Percentiles rank a stretch among this genome's conserved stretches.
These are phyloP conservation scores for Neurospora sublineolata DNA, from an alignment of 495 filamentous ascomycete genomes.

Conservation along the genomic window DNA sequence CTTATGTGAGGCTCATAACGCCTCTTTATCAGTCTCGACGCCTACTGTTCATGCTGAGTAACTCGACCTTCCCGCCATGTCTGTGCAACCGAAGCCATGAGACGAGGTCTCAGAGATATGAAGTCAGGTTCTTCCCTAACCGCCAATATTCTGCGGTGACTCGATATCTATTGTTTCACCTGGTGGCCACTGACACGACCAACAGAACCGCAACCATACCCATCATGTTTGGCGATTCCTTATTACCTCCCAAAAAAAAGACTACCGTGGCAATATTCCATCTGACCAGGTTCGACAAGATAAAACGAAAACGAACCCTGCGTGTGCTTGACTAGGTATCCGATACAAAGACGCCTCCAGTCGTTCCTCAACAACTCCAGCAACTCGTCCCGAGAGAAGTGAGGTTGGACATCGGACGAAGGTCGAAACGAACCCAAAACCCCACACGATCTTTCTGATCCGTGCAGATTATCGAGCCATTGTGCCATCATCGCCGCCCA, in stretches of 20 bases:
- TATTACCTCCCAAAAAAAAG: background rate
- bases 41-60: background rate
- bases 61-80: background rate
- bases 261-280: background rate
- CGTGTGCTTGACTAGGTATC: background rate
- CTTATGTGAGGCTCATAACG: background rate
- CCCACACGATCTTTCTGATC: background rate
- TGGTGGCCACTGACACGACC: slow-evolving; percentile 8
- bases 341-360: background rate
- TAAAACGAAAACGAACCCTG: background rate
- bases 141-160: background rate
- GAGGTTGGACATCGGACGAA: background rate
- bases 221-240: background rate
- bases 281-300: background rate
- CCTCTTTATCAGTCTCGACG: background rate
- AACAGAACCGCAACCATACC: background rate
- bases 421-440: background rate
- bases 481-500: background rate
- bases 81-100: background rate
- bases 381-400: background rate
- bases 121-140: background rate
- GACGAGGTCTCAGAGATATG: background rate
- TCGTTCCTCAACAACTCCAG: background rate
- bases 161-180: slow-evolving; percentile 14
- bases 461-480: background rate